Evolutionary conservation across 768 basidiomycete genomes (phyloP), one percentile per base, ranked within the genome.

Genomic region (Tulasnella sp.): DNA sequence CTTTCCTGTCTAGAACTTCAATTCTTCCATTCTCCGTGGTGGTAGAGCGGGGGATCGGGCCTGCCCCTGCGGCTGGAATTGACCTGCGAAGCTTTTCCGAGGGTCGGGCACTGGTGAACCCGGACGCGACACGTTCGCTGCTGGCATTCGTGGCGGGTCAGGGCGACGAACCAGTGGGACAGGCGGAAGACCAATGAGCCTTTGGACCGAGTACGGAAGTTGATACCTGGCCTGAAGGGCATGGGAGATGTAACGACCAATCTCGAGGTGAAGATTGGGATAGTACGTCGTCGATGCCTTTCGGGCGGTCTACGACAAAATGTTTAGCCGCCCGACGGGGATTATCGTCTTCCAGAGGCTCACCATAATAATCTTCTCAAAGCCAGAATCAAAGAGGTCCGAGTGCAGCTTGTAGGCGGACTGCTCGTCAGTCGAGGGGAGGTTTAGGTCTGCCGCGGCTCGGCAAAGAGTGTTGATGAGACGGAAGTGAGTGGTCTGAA

Each of bases 201-300:
- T 85, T 39, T 89, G 88, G 40, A 95, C 83, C 9, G 90, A 86
- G 83, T 90, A 94, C 6, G 95, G 94, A 40, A 95, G 79, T 76
- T 92, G 89, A 76, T 88, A 90, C 39, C 88, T 88, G 42, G 92
- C 86, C 17, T 84, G 82, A 32, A 80, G 80, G 2, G 89, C 88
- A 74, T 87, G 84, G 0, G 85, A 82, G 75, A 98, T 85, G 79
- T 98, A 98, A 37, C 95, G 88, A 16, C 94, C 86, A 67, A 99
- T 83, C 80, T 99, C 96, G 42, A 98, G 88, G 80, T 99, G 97
- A 1, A 99, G 86, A 3, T 88, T 90, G 0, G 95, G 94, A 79
- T 99, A 99, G 80, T 97, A 98, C 14, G 90, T 89, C 29, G 90
- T 88, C 19, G 95, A 98, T 17, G 97, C 94, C 80, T 98, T 98